Evolutionary conservation across 306 rosid species (phyloP).

Genomic region (Ochetophila trinervis): DNA sequence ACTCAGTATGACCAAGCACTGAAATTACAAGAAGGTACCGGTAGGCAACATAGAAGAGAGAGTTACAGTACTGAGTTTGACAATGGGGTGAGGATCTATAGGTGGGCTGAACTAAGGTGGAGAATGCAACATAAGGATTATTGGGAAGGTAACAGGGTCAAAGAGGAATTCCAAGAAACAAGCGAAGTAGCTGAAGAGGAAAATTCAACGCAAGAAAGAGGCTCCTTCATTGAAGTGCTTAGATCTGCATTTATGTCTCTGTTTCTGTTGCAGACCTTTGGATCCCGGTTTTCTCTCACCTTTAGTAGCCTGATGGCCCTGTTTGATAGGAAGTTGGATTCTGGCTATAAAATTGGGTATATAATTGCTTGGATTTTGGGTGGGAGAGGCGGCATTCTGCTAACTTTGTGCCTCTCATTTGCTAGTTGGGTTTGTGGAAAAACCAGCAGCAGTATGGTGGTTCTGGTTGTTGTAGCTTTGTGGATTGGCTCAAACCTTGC

Average conservation of each 20-base stretch:
- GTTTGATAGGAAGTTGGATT: conserved; percentile 64
- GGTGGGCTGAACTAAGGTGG: conserved; percentile 61
- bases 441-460: conserved; percentile 80
- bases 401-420: conserved; percentile 70
- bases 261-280: conserved; percentile 57
- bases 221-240: conserved; percentile 61
- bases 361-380: conserved; percentile 82
- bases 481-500: conserved; percentile 80
- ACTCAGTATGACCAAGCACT: conserved; percentile 59
- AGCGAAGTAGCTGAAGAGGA: conserved; percentile 49
- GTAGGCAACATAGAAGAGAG: conserved; percentile 40
- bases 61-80: conserved; percentile 54
- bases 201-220: conserved; percentile 38
- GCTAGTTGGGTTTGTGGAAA: conserved; percentile 92
- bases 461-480: conserved; percentile 70
- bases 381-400: conserved; percentile 75
- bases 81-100: conserved; percentile 41
- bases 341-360: conserved; percentile 70
- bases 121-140: conserved; percentile 46
- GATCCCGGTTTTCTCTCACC: conserved; percentile 63
- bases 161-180: conserved; percentile 33
- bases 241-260: conserved; percentile 59
- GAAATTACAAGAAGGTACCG: conserved; percentile 34
- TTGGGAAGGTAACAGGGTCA: conserved; percentile 35
- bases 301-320: conserved; percentile 70